phyloP scores from a whole-genome alignment of 371 early-diverging fungal species.

The Lichtheimia corymbifera region DNA sequence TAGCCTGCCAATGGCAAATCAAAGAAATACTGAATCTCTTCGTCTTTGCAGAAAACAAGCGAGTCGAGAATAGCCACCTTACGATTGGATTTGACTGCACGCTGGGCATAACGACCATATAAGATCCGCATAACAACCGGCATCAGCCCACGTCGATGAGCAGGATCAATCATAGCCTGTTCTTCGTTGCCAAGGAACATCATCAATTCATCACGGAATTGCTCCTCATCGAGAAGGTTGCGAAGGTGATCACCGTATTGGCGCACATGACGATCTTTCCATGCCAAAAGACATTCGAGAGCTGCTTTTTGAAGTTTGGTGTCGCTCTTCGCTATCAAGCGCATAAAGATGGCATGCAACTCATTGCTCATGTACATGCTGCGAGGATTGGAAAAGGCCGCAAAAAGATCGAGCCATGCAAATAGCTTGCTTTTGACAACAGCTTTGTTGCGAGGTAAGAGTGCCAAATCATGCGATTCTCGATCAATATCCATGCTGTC shows the following conservation, averaged over 20 bases:
- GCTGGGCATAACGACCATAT: conserved; percentile 85
- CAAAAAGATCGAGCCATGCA: conserved; percentile 73
- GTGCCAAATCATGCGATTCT: conserved; percentile 31
- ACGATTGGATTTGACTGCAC: conserved; percentile 64
- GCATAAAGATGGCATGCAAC: conserved; percentile 65
- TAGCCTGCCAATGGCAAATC: conserved; percentile 84
- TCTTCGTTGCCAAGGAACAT: conserved; percentile 69
- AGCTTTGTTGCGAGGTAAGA: conserved; percentile 46
- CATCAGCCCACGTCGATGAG: conserved; percentile 71
- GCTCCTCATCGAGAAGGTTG: conserved; percentile 78
- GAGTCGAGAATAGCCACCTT: conserved; percentile 81
- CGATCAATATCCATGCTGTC: conserved; percentile 21
- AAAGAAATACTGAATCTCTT: conserved; percentile 73
- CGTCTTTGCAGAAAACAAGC: conserved; percentile 63
- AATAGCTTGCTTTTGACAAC: conserved; percentile 53
- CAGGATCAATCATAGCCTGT: conserved; percentile 57
- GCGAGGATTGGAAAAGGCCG: conserved; percentile 73
- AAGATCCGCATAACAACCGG: conserved; percentile 81
- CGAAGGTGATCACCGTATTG: conserved; percentile 78
- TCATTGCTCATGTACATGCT: conserved; percentile 50
- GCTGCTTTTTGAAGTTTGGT: conserved; percentile 75
- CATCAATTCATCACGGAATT: conserved; percentile 87
- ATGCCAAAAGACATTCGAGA: conserved; percentile 81
- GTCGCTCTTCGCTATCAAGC: conserved; percentile 82
- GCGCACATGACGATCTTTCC: conserved; percentile 68